phyloP scores from a whole-genome alignment of 345 rosid genomes.

The Psidium friedrichsthalianum region DNA sequence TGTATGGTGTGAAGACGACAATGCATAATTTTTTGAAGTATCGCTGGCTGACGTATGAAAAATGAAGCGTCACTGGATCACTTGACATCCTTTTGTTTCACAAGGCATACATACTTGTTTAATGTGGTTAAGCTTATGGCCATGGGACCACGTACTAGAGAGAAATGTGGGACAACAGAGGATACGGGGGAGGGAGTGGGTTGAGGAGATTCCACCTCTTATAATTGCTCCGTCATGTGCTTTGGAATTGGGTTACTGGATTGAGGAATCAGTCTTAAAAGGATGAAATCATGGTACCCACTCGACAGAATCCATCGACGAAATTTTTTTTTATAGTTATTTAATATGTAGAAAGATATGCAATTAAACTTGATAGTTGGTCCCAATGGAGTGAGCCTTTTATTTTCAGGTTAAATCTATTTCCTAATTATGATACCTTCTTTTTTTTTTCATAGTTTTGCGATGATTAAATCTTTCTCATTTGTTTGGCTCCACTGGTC shows the following conservation, averaged over 20 bases:
- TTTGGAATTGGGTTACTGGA: not conserved
- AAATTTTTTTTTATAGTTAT: not conserved
- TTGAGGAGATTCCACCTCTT: not conserved
- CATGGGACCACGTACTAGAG: not conserved
- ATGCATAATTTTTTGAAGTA: not conserved
- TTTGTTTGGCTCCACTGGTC: not conserved
- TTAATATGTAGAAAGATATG: not conserved
- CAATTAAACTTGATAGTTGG: fast-evolving
- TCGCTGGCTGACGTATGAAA: fast-evolving
- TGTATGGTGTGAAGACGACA: fast-evolving
- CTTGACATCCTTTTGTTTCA: not conserved
- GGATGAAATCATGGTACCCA: not conserved
- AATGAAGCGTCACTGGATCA: not conserved
- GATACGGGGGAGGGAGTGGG: not conserved
- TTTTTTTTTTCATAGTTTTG: not conserved
- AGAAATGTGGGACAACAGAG: not conserved
- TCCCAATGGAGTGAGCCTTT: not conserved
- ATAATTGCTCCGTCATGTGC: not conserved
- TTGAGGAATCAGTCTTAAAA: not conserved
- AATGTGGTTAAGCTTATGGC: not conserved
- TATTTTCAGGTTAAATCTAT: not conserved
- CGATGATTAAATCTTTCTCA: not conserved
- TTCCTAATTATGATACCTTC: not conserved
- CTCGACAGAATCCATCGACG: no score
- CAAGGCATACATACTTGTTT: not conserved